Base-by-base conservation (phyloP, 2,329 filamentous ascomycete genomes). In the Ophiostoma angusticollis region DNA sequence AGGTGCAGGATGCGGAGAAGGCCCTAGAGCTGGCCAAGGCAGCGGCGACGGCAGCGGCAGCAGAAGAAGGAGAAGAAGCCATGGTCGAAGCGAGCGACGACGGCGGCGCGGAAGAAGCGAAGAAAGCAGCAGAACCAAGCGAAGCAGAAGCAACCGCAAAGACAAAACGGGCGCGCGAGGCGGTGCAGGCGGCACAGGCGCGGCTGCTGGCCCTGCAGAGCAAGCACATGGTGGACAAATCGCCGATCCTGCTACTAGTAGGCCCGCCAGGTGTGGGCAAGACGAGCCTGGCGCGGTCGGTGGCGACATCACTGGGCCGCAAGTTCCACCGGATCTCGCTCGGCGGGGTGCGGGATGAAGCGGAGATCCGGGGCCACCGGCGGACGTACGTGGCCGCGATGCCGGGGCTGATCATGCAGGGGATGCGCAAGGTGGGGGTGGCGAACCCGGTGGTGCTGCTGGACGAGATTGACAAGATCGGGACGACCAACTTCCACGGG, bases 301-400 rank as follows among this genome's bases (percentile, higher is more conserved):
- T 98, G 18, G 91, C 91, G 2, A 84, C 84, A 13, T 87, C 91
- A 1, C 70, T 98, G 9, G 89, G 89, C 13, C 78, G 91, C 47
- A 93, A 95, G 58, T 98, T 98, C 58, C 89, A 98, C 59, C 78
- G 91, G 32, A 95, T 98, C 51, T 96, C 91, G 4, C 77, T 98
- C 4, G 91, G 91, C 44, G 91, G 91, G 50, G 89, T 98, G 3
- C 72, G 91, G 39, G 91, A 98, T 52, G 91, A 98, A 58, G 91
- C 91, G 13, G 91, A 98, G 62, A 96, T 98, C 44, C 76, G 91
- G 43, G 91, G 91, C 9, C 91, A 98, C 59, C 74, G 91, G 40
- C 73, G 91, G 50, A 98, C 91, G 1, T 98, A 98, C 54, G 91
- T 98, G 42, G 91, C 91, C 17, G 91, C 91, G n/a, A 95, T 98